Evolutionary conservation across 1,139 yeast genomes (phyloP), one percentile per base, ranked within the genome.

Genomic region (Magnusiomyces fungicola): DNA sequence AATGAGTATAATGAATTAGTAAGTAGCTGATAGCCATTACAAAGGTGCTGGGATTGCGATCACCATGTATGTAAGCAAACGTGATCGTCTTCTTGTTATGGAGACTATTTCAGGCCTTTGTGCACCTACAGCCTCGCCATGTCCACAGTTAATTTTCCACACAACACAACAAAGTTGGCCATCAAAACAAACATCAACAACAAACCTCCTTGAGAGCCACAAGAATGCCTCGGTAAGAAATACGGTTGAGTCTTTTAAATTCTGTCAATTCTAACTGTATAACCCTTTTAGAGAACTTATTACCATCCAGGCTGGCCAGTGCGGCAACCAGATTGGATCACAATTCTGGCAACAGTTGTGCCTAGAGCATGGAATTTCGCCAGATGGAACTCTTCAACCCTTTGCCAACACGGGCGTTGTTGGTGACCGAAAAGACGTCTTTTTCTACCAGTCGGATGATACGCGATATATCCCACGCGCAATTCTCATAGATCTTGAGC

Each of bases 251-350:
- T 27, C 12, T 18, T 4, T 16, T 48, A 18, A 5, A 21, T 2
- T 16, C 22, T 21, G 10, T 10, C 16, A 36, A 37, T 37, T 21
- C 34, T 43, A 43, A 29, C 32, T 14, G 14, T 14, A 27, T 14
- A 27, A n/a, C n/a, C n/a, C n/a, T n/a, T n/a, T 3, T 40, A 51
- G 67, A 42, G 88, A 82, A 61, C 76, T 81, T 34, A 74, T 81
- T 49, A 80, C 89, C 1, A 66, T 82, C 21, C 87, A 81, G 56
- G 79, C 80, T 2, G 84, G 96, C 29, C 98, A 92, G 69, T 94
- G 98, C 69, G 98, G 98, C 48, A 92, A 92, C 67, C 98, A 92
- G 64, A 83, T 92, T 1, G 97, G 97, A 21, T 79, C 86, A 50
- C 86, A 86, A 64, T 92, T 90, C 64, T 92, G 98, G 98, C 77